Evolutionary conservation across 495 filamentous ascomycete species (phyloP), one percentile per base, ranked within the genome.

Genomic region (Aspergillus baeticus): DNA sequence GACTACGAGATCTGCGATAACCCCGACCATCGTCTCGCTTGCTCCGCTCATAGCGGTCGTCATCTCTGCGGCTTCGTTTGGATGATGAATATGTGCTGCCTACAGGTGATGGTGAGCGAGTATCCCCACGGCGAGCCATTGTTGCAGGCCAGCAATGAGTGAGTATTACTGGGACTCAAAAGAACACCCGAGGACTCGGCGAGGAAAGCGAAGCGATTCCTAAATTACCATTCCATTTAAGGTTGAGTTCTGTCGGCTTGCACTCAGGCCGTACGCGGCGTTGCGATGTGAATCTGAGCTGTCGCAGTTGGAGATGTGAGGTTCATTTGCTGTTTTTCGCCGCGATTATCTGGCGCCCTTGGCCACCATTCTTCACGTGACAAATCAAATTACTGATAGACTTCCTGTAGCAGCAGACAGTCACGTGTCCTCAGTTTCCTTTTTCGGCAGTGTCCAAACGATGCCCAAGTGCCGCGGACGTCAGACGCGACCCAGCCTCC

Each of bases 61-160:
- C 86, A 69, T 91, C 87, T 81, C 87, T 84, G 67, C 86, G 87
- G 63, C 68, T 76, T 62, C 84, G 82, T 77, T 83, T 86, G 64
- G 87, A 86, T 65, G 86, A 85, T 74, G 86, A 87, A 73, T 82
- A 84, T 68, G 88, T 85, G 80, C 87, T 91, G 86, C 88, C 89
- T 91, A 87, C 86, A 87, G 89, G 89, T 84, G 89, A 91, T 89
- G 89, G 89, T 92, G 89, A 92, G 88, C 88, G 89, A 84, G 87
- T 85, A 85, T 91, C 87, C 85, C 83, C 87, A 82, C 84, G 89
- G 81, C 89, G 88, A 87, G 88, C 87, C 89, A 92, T 92, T 74
- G 74, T 87, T 81, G 80, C 81, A 77, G 76, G 76, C 77, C 78
- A 81, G 76, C 74, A 79, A 80, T 81, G 65, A 81, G 80, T 85